Percentiles rank a stretch among this genome's conserved stretches.
Conservation (phyloP, 306 rosid species). For the Cicer judaicum region DNA sequence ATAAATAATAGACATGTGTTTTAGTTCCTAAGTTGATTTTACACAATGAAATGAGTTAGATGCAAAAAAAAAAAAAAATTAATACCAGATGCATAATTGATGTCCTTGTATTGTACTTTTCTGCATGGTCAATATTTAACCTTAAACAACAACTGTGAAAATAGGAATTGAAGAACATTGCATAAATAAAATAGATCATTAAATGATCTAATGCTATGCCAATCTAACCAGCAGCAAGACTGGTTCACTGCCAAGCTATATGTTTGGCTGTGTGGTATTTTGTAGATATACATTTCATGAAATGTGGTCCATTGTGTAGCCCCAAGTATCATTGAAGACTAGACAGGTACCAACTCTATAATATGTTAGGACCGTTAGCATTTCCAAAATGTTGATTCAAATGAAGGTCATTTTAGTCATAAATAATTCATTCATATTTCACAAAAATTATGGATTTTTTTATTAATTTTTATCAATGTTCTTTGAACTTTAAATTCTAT, state of each 20-base stretch:
- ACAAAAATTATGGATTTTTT: too few species aligned
- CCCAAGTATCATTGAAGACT: constrained; percentile 25
- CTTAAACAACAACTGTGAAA: constrained; percentile 8
- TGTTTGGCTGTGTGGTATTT: constrained; percentile 42
- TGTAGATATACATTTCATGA: constrained; percentile 28
- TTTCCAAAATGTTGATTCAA: constrained; percentile 18
- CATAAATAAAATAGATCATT: neutral
- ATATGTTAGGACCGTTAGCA: constrained; percentile 39
- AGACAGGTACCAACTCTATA: constrained; percentile 36
- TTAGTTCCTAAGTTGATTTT: too few species aligned
- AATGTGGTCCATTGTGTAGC: constrained; percentile 47
- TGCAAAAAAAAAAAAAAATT: too few species aligned
- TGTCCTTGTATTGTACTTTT: neutral
- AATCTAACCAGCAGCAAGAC: constrained; percentile 26
- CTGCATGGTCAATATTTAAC: constrained; percentile 21
- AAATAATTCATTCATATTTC: too few species aligned
- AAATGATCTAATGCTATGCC: constrained; percentile 17
- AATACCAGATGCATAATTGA: neutral
- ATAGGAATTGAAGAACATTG: constrained; percentile 7
- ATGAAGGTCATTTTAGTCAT: too few species aligned
- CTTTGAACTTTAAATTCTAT: too few species aligned
- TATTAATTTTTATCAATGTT: too few species aligned
- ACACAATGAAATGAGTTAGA: too few species aligned
- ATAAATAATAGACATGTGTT: too few species aligned
- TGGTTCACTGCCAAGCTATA: constrained; percentile 24